Evolutionary conservation across 2,329 filamentous ascomycete genomes (phyloP), one percentile per base, ranked within the genome.

Genomic region (Penicillium sp.): DNA sequence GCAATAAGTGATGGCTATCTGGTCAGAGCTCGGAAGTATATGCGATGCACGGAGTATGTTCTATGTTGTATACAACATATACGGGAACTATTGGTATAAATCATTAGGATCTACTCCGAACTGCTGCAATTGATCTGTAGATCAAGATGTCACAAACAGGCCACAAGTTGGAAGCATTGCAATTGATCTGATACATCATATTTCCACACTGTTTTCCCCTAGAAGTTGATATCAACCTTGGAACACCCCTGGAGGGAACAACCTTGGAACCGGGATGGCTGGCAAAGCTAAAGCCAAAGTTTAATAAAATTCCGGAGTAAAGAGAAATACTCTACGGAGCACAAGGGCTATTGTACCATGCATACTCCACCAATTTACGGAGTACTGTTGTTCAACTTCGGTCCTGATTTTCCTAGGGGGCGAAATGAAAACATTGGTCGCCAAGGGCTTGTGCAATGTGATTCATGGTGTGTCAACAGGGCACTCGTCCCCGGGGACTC

Each of bases 381-480:
- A 17, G 17, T 17, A 33, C n/a, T 19, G 12, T 24, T 35, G 34
- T 32, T 34, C 19, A 37, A 21, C 42, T 41, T 35, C 7, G 45
- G 26, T 21, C 31, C 29, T 41, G 46, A 32, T 31, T 41, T 47
- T 15, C 31, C 43, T 34, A 51, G n/a, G 49, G 49, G 44, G 31
- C 10, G 17, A 21, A n/a, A 43, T 33, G 17, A 33, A 24, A 19
- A 46, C 37, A 39, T 43, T 43, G 26, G 21, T 29, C 33, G 26
- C 38, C 45, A 39, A 48, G 49, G 12, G 28, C 28, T 40, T 48
- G 45, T 51, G 39, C 49, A 48, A 50, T 50, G 48, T 50, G 43
- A 46, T 46, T 12, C 28, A 39, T 48, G 40, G 28, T 42, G 22
- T 35, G 38, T 29, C 31, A 19, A 34, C 31, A 43, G 6, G 34